Evolutionary conservation across 2,329 filamentous ascomycete genomes (phyloP), one percentile per base, ranked within the genome.

Genomic region (Colletotrichum cereale): DNA sequence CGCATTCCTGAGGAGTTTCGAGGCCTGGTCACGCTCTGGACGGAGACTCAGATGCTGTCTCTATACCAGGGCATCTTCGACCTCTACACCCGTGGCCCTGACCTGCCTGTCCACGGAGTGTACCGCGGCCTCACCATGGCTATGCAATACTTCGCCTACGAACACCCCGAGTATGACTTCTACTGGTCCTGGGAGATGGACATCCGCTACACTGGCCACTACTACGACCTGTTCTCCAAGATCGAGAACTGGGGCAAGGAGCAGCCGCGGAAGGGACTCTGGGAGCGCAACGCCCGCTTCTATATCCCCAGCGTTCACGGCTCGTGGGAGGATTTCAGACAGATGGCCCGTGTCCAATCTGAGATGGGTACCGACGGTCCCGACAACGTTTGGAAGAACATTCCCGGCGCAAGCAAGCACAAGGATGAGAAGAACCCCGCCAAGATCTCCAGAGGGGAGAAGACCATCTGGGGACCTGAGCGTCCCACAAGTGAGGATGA

Each of bases 171-270:
- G 80, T 97, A 95, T 78, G 94, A 97, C 58, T 93, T 91, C 82
- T 94, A 95, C 81, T 97, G 95, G 95, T 93, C 97, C 75, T 97
- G 95, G 93, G 95, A 97, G 81, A 96, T 97, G 91, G 95, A 97
- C 77, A 90, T 95, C 55, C 91, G 94, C 38, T 97, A 97, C 80
- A 96, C 93, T 0, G 94, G 95, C 44, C 94, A 97, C 81, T 96
- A 93, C 84, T 95, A 92, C 75, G 89, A 93, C 73, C 81, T 94
- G 26, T 88, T 96, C 77, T 88, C 90, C 75, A 92, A 92, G 78
- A 83, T 94, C 47, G 87, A 89, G 76, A 83, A 84, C 55, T 96
- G 92, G 92, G 87, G 92, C 21, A 89, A 86, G 74, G 82, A 88
- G 57, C 93, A 96, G 81, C 93, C 93, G 1, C 87, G 93, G 16